Base-by-base conservation (phyloP, 129 eudicot genomes). In the Escallonia rubra region DNA sequence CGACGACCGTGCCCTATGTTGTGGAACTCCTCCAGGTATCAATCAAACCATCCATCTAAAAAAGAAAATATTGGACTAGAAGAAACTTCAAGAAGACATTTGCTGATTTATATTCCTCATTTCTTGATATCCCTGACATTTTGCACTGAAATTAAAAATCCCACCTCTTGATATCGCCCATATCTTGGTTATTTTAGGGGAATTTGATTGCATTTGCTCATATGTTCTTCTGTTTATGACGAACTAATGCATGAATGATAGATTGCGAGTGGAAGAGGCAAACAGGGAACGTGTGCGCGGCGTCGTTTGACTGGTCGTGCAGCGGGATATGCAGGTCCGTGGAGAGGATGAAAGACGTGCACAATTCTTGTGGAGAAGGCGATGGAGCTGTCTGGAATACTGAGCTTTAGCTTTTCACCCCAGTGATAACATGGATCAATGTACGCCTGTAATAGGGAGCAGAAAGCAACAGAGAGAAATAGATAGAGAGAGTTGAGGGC, bases 241-340 rank as follows among this genome's bases (percentile, higher is more conserved):
- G 34, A 23, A 23, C 34, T 23, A 23, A 23, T 23, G 34, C 34
- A 23, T 23, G 34, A 23, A 23, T 23, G 34, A 15, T 69, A 87
- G 95, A 87, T 76, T 87, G 95, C 55, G 95, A 87, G 57, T 81
- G 79, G 78, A 87, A 87, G 79, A 57, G 61, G 13, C 80, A 57
- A 50, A 49, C 78, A 23, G 90, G 95, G 47, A 81, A 81, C 59
- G 69, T 76, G 41, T 87, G 95, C 46, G 95, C 76, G 66, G 95
- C 90, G 5, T 68, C 90, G 8, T 87, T 83, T 71, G 85, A 81
- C 73, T 87, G 95, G 95, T 65, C 82, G 4, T 87, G 95, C 79
- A 87, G 95, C 38, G 90, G 95, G 38, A 74, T 87, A 78, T 87
- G 95, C 84, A 84, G 81, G 69, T 87, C 95, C 0, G 90, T 77